Evolutionary conservation across 371 early-diverging fungal genomes (phyloP).

Genomic region (Mortierella sp.): DNA sequence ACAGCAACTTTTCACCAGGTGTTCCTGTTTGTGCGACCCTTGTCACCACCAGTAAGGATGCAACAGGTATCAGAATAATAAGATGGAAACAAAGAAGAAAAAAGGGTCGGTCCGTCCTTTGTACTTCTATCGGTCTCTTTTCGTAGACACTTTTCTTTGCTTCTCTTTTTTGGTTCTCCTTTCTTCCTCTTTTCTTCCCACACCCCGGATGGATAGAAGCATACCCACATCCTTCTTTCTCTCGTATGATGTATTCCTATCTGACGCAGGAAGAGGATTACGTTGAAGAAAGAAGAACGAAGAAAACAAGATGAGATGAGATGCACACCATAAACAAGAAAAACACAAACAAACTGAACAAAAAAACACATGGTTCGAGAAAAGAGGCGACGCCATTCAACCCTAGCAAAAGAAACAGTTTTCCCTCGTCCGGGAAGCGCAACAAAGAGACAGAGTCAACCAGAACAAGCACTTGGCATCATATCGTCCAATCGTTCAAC

Average conservation of each 20-base stretch:
- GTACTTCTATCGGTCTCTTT: not conserved
- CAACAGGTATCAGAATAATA: slow-evolving; percentile 1
- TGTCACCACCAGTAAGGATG: not conserved
- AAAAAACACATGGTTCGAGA: slow-evolving; percentile 1
- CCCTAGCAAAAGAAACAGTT: not conserved
- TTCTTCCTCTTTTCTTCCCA: slow-evolving; percentile 1
- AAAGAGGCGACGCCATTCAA: not conserved
- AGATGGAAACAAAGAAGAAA: not conserved
- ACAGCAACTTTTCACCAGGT: not conserved
- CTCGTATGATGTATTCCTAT: not conserved
- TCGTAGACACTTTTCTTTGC: not conserved
- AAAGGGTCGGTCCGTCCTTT: not conserved
- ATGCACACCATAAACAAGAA: slow-evolving; percentile 4
- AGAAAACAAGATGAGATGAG: slow-evolving; percentile 13
- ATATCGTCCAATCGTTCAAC: not conserved
- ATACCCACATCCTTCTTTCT: not conserved
- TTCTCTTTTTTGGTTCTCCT: not conserved
- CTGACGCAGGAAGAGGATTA: not conserved
- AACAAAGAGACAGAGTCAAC: not conserved
- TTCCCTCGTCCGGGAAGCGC: not conserved
- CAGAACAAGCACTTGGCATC: too few species aligned
- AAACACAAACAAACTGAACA: not conserved
- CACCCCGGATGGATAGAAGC: not conserved
- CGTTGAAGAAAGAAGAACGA: not conserved
- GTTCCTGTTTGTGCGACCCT: slow-evolving; percentile 5